Percentiles rank a stretch among this genome's conserved stretches.
phyloP scores from a whole-genome alignment of 106 monocot species.

The Acorus gramineus region DNA sequence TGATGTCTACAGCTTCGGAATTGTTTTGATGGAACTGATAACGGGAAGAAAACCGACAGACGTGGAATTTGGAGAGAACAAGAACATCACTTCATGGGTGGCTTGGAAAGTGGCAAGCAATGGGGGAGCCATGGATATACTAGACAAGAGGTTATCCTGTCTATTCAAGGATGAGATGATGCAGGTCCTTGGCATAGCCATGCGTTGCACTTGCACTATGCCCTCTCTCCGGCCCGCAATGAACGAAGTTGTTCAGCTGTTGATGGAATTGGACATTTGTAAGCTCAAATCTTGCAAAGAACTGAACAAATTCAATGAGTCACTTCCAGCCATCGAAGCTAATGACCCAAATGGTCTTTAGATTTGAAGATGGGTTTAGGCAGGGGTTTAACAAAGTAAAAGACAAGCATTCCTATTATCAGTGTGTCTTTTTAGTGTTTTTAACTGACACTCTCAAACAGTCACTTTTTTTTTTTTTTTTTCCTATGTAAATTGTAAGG shows the following conservation, averaged over 20 bases:
- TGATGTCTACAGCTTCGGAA: conserved; percentile 97
- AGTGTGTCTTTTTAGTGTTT: no score
- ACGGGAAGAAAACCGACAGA: conserved; percentile 84
- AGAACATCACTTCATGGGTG: conserved; percentile 64
- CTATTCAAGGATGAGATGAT: conserved; percentile 78
- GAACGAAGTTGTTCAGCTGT: conserved; percentile 81
- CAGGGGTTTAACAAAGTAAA: no score
- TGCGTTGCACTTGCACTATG: conserved; percentile 61
- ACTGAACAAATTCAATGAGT: conserved; percentile 32
- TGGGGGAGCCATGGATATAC: conserved; percentile 41
- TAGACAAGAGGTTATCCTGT: conserved; percentile 48
- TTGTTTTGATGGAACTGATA: conserved; percentile 89
- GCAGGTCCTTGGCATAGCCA: conserved; percentile 44
- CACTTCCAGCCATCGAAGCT: conserved; percentile 3
- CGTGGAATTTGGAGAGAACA: conserved; percentile 76
- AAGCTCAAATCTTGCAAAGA: conserved; percentile 17
- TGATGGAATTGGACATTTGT: conserved; percentile 41
- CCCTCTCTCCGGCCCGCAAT: conserved; percentile 68
- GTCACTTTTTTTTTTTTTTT: no score
- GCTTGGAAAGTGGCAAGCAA: conserved; percentile 38
- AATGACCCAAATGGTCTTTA: not conserved
- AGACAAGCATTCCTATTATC: no score
- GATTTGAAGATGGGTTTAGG: no score
- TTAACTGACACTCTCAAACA: no score
- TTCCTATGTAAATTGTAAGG: no score